A percentile compares a stretch with the other conserved stretches of the same genome.
phyloP scores from a whole-genome alignment of 352 stramenopile species.

The Phytophthora boehmeriae region DNA sequence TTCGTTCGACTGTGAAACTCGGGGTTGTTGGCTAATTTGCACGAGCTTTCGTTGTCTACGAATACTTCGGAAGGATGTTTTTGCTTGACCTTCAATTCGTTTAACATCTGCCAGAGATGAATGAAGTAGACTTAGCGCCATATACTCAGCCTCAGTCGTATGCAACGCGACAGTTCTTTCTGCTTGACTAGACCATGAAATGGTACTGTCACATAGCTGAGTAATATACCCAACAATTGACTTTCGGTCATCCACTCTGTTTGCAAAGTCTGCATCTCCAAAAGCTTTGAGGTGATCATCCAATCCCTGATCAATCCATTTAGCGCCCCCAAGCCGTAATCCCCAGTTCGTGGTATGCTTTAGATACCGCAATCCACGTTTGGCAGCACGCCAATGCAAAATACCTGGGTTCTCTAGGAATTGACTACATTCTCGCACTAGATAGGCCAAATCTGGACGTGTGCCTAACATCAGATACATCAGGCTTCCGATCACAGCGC shows the following conservation, averaged over 20 bases:
- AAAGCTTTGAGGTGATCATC: slow-evolving; percentile 10
- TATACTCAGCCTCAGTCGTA: slow-evolving; percentile 28
- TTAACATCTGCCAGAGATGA: slow-evolving; percentile 25
- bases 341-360: slow-evolving; percentile 10
- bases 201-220: slow-evolving; percentile 16
- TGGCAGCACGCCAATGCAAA: slow-evolving; percentile 18
- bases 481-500: slow-evolving; percentile 7
- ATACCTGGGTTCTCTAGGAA: slow-evolving; percentile 23
- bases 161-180: slow-evolving; percentile 29
- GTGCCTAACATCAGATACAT: too few relatives aligned
- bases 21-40: slow-evolving; percentile 25
- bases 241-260: slow-evolving; percentile 22
- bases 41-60: slow-evolving; percentile 26
- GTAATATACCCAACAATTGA: slow-evolving; percentile 28
- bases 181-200: slow-evolving; percentile 26
- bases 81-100: slow-evolving; percentile 19
- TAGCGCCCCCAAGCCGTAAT: slow-evolving; percentile 3
- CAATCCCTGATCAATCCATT: slow-evolving; percentile 3
- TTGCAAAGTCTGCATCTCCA: slow-evolving; percentile 28
- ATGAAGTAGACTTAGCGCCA: slow-evolving; percentile 22
- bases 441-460: too few relatives aligned
- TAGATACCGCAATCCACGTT: slow-evolving; percentile 14
- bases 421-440: too few relatives aligned
- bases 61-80: slow-evolving; percentile 18
- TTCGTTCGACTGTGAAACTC: slow-evolving; percentile 24